Evolutionary conservation across 1,284 basidiomycete species (phyloP).

Genomic region (Agroathelia rolfsii): DNA sequence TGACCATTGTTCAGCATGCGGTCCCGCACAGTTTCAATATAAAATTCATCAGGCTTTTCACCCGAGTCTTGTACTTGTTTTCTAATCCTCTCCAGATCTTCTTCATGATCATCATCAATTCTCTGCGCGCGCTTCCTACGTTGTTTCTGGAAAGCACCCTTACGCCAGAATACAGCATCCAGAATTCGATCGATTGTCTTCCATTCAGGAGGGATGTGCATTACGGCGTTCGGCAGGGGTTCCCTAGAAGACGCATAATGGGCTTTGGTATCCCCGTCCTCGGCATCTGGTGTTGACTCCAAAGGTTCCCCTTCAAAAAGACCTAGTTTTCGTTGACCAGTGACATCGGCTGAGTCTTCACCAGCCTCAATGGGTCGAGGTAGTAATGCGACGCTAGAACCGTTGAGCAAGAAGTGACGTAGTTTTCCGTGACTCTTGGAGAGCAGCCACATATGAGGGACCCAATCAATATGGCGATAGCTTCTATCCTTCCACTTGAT

Average conservation of each 20-base stretch:
- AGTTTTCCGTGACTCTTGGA: slow-evolving; percentile 53
- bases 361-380: slow-evolving; percentile 22
- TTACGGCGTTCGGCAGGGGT: slow-evolving; percentile 30
- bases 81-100: slow-evolving; percentile 23
- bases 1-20: too few relatives aligned
- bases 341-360: slow-evolving; percentile 21
- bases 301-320: slow-evolving; percentile 14
- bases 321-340: too few relatives aligned
- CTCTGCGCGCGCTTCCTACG: slow-evolving; percentile 13
- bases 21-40: slow-evolving; percentile 45
- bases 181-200: slow-evolving; percentile 75
- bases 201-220: slow-evolving; percentile 61
- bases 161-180: slow-evolving; percentile 62
- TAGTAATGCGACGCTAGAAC: slow-evolving; percentile 44
- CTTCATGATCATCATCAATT: too few relatives aligned
- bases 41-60: slow-evolving; percentile 40
- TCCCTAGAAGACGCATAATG: slow-evolving; percentile 12
- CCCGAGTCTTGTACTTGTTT: slow-evolving; percentile 35
- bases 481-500: slow-evolving; percentile 79
- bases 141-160: slow-evolving; percentile 16
- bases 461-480: slow-evolving; percentile 75
- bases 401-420: slow-evolving; percentile 65
- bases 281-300: slow-evolving; percentile 45
- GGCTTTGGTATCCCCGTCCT: slow-evolving; percentile 30
- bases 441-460: slow-evolving; percentile 82